Base-by-base conservation (phyloP, 1,284 basidiomycete species). In the Calocybe gambosa region DNA sequence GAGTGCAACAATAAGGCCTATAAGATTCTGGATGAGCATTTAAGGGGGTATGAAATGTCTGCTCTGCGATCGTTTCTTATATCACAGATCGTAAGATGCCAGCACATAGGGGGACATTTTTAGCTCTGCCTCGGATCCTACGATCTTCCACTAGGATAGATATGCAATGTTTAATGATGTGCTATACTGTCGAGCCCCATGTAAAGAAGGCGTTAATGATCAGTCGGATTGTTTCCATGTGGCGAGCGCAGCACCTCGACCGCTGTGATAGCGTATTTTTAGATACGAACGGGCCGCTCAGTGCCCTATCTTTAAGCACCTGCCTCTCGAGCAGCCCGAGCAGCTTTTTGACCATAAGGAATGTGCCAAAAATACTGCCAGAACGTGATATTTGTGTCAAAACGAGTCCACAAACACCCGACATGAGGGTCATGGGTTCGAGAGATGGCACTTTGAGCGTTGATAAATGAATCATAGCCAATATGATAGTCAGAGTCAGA, bases 1-100 rank as follows among this genome's bases (percentile, higher is more conserved):
- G 29, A 54, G 33, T n/a, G 42, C 41, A 12, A 37, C 28, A 10
- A 54, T 38, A 31, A 51, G 12, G 20, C 41, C 19, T 5, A 26
- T 9, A 21, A 52, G 39, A n/a, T 18, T 36, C n/a, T 20, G 36
- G 8, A 50, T 45, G 25, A 45, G 26, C 51, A 52, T 52, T 34
- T n/a, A n/a, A n/a, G 40, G 2, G 26, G 40, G 28, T 21, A n/a
- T 38, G 25, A 26, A 9, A 9, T 5, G 9, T 5, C 25, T 26
- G 5, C 25, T 40, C 42, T 39, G 39, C 25, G 9, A 26, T 9
- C 5, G 25, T 26, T 26, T 9, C 25, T 26, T 26, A 26, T 26
- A 26, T 9, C 25, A 26, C 25, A 26, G 25, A 9, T 9, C 9
- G 5, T 13, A 31, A 13, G 29, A 13, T 29, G 13, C 7, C 33